Conservation (phyloP, 208 protist genomes). For the Leishmania arabica region DNA sequence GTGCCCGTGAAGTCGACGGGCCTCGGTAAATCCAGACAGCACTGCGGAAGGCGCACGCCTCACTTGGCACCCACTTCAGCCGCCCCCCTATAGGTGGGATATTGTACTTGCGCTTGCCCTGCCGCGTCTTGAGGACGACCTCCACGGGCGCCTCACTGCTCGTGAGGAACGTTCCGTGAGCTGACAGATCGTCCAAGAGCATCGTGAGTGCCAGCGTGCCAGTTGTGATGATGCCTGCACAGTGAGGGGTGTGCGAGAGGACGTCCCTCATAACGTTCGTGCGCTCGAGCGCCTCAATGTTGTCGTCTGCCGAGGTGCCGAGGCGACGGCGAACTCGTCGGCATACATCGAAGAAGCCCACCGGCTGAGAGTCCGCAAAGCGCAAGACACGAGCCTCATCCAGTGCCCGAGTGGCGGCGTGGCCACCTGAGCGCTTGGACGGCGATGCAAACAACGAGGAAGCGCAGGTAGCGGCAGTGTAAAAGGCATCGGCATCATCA, state of each 20-base stretch:
- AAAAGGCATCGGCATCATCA: slow-evolving; percentile 25
- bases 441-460: background rate
- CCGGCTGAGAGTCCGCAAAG: slow-evolving; percentile 12
- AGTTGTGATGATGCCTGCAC: slow-evolving; percentile 35
- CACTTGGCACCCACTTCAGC: slow-evolving; percentile 1
- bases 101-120: slow-evolving; percentile 15
- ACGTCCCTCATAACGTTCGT: slow-evolving; percentile 24
- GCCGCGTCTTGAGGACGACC: background rate
- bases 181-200: slow-evolving; percentile 14
- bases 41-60: background rate
- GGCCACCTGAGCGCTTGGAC: background rate
- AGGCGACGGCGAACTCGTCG: slow-evolving; percentile 16
- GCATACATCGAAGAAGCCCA: slow-evolving; percentile 36
- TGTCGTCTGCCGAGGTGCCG: slow-evolving; percentile 30
- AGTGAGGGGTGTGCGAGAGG: slow-evolving; percentile 19
- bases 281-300: slow-evolving; percentile 21
- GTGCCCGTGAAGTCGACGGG: slow-evolving; percentile 34
- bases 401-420: background rate
- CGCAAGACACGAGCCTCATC: slow-evolving; percentile 16
- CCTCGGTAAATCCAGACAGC: slow-evolving; percentile 32
- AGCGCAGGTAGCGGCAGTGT: background rate
- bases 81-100: background rate
- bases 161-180: slow-evolving; percentile 11
- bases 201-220: slow-evolving; percentile 32
- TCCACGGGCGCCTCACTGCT: slow-evolving; percentile 1